These are phyloP conservation scores for Solanum arcanum DNA, from an alignment of 257 asterid genomes.

Conservation along the genomic window DNA sequence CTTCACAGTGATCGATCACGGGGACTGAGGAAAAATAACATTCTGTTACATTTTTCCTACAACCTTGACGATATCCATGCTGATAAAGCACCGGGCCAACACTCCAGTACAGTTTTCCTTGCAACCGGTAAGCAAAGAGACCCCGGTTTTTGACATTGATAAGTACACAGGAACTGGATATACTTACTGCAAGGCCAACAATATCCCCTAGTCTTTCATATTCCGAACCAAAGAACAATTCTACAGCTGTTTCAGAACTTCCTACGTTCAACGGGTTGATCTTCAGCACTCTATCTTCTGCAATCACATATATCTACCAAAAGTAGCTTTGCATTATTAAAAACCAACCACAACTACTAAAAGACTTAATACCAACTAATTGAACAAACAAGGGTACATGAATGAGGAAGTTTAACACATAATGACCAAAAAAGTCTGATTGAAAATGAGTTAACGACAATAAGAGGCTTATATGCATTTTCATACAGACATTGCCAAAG, in stretches of 20 bases:
- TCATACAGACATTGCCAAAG: neutral
- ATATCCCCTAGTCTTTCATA: conserved; percentile 44
- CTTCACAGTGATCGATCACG: conserved; percentile 89
- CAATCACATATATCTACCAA: conserved; percentile 85
- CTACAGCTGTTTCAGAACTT: conserved; percentile 39
- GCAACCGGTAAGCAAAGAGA: conserved; percentile 51
- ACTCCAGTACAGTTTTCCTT: conserved; percentile 66
- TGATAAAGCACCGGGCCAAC: conserved; percentile 77
- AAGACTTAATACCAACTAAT: neutral
- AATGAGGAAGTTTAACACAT: neutral
- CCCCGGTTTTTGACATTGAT: conserved; percentile 59
- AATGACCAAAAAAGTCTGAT: neutral
- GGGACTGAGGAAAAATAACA: conserved; percentile 73
- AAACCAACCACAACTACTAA: neutral
- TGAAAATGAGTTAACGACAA: neutral
- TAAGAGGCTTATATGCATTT: neutral
- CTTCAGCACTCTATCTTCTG: conserved; percentile 66
- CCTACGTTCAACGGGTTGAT: conserved; percentile 35
- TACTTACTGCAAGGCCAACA: conserved; percentile 62
- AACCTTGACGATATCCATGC: conserved; percentile 87
- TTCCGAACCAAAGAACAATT: conserved; percentile 54
- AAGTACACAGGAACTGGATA: conserved; percentile 52
- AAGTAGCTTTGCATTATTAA: neutral
- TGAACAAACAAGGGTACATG: neutral
- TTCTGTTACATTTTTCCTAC: conserved; percentile 41